Evolutionary conservation across 139 green algal genomes (phyloP).

Genomic region (Picochlorum sp.): DNA sequence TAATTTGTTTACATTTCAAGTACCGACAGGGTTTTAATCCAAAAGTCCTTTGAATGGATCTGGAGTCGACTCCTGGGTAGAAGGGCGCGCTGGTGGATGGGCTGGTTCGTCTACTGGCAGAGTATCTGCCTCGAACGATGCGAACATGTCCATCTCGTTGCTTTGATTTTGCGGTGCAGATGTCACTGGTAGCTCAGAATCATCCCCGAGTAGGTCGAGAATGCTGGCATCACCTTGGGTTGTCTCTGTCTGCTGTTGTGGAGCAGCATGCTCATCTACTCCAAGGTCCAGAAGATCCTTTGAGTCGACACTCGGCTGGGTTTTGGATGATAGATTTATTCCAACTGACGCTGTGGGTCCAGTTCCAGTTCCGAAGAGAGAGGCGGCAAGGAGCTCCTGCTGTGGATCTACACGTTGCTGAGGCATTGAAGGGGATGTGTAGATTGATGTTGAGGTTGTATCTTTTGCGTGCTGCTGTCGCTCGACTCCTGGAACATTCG

Average conservation of each 20-base stretch:
- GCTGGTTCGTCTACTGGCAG: too few relatives aligned
- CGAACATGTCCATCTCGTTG: too few relatives aligned
- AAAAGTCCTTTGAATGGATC: too few relatives aligned
- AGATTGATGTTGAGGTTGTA: background rate
- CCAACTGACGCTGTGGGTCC: background rate
- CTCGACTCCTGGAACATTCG: background rate
- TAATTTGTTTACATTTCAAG: too few relatives aligned
- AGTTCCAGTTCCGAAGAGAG: constrained; percentile 26
- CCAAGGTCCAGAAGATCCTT: constrained; percentile 21
- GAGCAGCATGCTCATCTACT: background rate
- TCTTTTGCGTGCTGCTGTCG: background rate
- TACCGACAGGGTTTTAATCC: too few relatives aligned
- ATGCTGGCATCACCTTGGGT: background rate
- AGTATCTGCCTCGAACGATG: too few relatives aligned
- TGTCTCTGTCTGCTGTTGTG: background rate
- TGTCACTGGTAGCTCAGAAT: too few relatives aligned
- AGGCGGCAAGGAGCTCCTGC: constrained; percentile 23
- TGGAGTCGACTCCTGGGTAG: too few relatives aligned
- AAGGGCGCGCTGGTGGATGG: too few relatives aligned
- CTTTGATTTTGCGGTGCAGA: too few relatives aligned
- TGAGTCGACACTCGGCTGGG: background rate
- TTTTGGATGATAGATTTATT: background rate
- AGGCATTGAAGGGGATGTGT: background rate
- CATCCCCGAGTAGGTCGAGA: background rate
- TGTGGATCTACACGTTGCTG: constrained; percentile 10